Base-by-base conservation (phyloP, 805 yeast genomes). In the Sugiyamaella qingdaonensis region DNA sequence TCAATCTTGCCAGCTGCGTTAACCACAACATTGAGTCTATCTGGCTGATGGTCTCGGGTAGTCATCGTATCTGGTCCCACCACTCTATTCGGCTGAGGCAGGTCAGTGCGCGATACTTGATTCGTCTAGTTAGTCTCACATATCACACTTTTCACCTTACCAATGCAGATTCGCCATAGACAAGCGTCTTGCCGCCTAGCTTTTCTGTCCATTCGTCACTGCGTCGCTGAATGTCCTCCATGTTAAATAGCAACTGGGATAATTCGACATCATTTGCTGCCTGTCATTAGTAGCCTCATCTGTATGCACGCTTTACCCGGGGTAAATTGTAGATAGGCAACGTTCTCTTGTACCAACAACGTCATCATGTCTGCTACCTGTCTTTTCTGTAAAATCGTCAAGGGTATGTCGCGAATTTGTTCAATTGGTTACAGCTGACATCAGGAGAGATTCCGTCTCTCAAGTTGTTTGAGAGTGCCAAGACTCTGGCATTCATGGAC, bases 321-420 rank as follows among this genome's bases (percentile, higher is more conserved):
- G 16, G 37, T 13, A 34, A 13, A 9, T 24, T 7, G 29, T 24
- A 24, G 29, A 7, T 24, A 24, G 29, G 7, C 43, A 2, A 14
- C 21, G 13, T 18, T 18, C 21, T 7, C 8, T 19, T 39, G 7
- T n/a, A 14, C 24, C 2, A 10, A 4, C 5, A 18, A n/a, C 13
- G 13, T 31, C 29, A 32, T 2, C 10, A 47, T 47, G 39, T 49
- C 53, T 19, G 52, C 68, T 11, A 52, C 61, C 34, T 92, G 98
- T 73, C 83, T 92, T 63, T 92, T 92, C 67, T 92, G 98, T 76
- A 89, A 91, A 65, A 92, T 92, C 70, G 84, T 92, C 74, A 89
- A 89, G 67, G 90, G 86, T 80, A 69, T 39, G 82, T 66, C 10
- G 29, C 14, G 19, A 11, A n/a, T 4, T n/a, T 8, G 18, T 44